These are phyloP conservation scores for Botrytis squamosa DNA, from an alignment of 2,329 filamentous ascomycete genomes.

Conservation along the genomic window DNA sequence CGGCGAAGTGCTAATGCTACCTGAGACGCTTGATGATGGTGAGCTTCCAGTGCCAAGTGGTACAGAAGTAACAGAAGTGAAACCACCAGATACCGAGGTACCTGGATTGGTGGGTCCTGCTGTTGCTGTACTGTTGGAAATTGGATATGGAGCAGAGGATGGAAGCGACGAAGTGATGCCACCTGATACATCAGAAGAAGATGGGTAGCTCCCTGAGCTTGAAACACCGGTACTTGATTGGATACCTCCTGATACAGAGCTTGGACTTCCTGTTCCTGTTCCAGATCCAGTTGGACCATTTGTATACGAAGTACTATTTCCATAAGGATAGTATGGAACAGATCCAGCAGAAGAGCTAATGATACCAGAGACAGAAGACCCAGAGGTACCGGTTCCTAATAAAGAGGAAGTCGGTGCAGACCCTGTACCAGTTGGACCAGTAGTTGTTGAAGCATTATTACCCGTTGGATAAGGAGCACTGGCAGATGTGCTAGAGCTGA, in stretches of 20 bases:
- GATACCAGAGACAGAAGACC: conserved; percentile 20
- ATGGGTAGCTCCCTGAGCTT: not conserved
- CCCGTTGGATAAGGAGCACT: conserved; percentile 22
- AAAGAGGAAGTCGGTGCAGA: conserved; percentile 13
- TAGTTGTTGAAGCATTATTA: conserved; percentile 19
- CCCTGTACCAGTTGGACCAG: conserved; percentile 21
- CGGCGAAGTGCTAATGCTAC: conserved; percentile 13
- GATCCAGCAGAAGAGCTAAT: conserved; percentile 15
- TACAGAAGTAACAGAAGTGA: not conserved
- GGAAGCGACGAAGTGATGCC: conserved; percentile 11
- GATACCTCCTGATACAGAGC: not conserved
- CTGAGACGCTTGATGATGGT: conserved; percentile 20
- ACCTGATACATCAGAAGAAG: conserved; percentile 10
- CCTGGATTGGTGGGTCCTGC: conserved; percentile 20
- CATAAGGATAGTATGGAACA: conserved; percentile 23
- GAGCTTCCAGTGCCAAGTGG: not conserved
- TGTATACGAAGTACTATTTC: conserved; percentile 6
- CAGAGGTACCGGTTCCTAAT: conserved; percentile 20
- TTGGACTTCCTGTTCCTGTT: not conserved
- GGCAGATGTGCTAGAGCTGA: not conserved
- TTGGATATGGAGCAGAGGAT: conserved; percentile 23
- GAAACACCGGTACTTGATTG: not conserved
- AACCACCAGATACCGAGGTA: not conserved
- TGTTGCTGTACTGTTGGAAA: conserved; percentile 20
- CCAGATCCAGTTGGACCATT: not conserved